Base-by-base conservation (phyloP, 805 yeast species). In the Torulaspora gathmanii region DNA sequence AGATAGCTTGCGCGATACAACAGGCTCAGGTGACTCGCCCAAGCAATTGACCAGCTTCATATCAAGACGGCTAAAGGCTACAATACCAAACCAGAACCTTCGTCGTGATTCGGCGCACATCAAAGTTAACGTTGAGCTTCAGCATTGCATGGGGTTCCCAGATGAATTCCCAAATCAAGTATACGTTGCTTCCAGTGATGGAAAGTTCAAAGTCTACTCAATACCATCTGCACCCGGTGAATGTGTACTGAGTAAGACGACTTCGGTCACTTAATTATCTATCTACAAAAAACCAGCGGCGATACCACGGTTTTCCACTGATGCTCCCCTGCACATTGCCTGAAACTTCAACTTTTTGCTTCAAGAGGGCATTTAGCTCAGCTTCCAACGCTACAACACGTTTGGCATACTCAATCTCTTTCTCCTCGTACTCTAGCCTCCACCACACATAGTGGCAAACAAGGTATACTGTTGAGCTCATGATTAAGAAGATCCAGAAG, bases 401-500 rank as follows among this genome's bases (percentile, higher is more conserved):
- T 19, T 47, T 31, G 17, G 47, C 29, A 20, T 55, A 45, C 20
- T 57, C 60, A 5, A 33, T 25, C 22, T 63, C 66, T n/a, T 51
- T 54, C 41, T 57, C 59, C 3, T 56, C 54, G 37, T 56, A 55
- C 39, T 58, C 66, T 17, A 56, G 43, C 28, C 49, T 51, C 65
- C 67, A 61, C 68, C 67, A 63, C 2, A 50, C 13, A 16, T 42
- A 54, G 33, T 64, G 66, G 28, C 54, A 53, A 4, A 45, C 27
- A 34, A 64, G 46, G 36, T 62, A 64, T 3, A 60, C 57, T 13
- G 61, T 47, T 1, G 67, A 63, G 40, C 65, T 55, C 64, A 63
- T 54, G 17, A 64, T 33, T 10, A 64, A 37, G 23, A 64, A 58
- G 5, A 61, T 52, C 65, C 67, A 61, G 9, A 53, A 44, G 3